Conservation (phyloP, 2,329 filamentous ascomycete genomes). For the Rosellinia necatrix region DNA sequence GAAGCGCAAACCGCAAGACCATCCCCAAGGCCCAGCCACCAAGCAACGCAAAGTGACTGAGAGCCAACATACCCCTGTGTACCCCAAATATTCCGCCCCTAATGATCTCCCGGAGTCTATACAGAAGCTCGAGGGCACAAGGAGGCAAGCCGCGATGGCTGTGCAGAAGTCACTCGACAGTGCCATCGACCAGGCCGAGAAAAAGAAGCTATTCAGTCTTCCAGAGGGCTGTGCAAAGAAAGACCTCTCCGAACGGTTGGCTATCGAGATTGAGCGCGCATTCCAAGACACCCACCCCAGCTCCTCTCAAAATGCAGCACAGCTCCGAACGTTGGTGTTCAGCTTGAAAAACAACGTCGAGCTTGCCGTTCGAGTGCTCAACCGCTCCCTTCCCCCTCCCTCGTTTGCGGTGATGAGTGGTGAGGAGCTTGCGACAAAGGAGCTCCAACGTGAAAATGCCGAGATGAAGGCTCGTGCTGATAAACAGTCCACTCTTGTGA, state of each 20-base stretch:
- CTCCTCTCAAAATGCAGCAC: slow-evolving; percentile 57
- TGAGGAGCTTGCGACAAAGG: slow-evolving; percentile 89
- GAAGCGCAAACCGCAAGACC: slow-evolving; percentile 64
- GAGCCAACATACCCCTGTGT: slow-evolving; percentile 46
- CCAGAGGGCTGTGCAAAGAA: slow-evolving; percentile 67
- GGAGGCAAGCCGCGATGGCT: slow-evolving; percentile 71
- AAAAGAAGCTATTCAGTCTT: slow-evolving; percentile 65
- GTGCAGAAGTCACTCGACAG: slow-evolving; percentile 71
- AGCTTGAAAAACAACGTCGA: slow-evolving; percentile 90
- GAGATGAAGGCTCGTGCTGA: slow-evolving; percentile 78
- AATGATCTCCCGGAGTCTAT: slow-evolving; percentile 57
- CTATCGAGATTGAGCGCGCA: slow-evolving; percentile 79
- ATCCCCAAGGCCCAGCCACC: slow-evolving; percentile 53
- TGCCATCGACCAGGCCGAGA: slow-evolving; percentile 68
- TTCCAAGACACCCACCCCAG: slow-evolving; percentile 61
- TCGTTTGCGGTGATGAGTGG: slow-evolving; percentile 85
- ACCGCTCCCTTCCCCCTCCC: slow-evolving; percentile 71
- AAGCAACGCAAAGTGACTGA: slow-evolving; percentile 63
- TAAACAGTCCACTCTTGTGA: slow-evolving; percentile 82
- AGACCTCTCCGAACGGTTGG: slow-evolving; percentile 69
- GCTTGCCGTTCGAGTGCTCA: slow-evolving; percentile 76
- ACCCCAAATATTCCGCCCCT: slow-evolving; percentile 53
- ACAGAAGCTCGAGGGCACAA: slow-evolving; percentile 61
- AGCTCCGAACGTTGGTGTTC: slow-evolving; percentile 77
- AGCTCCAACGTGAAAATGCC: slow-evolving; percentile 78